Conservation (phyloP, 352 stramenopile species). For the Phytophthora crassamura region DNA sequence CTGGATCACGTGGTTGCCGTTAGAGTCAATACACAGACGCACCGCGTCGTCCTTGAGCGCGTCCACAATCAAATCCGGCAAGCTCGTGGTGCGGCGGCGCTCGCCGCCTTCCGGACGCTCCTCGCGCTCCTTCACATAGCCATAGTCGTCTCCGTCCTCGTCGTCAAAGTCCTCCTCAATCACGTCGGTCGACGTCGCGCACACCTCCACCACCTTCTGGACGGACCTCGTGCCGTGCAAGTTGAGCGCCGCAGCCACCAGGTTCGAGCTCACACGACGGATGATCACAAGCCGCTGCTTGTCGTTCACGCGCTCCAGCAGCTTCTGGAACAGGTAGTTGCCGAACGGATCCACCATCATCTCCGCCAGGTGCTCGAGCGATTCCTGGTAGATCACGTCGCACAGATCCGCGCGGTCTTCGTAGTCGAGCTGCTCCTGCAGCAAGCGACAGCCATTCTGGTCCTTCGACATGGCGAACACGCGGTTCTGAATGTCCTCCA, state of each 20-base stretch:
- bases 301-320: slow-evolving; percentile 94
- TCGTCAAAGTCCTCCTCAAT: slow-evolving; percentile 59
- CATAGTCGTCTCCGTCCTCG: slow-evolving; percentile 48
- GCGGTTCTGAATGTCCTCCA: slow-evolving; percentile 80
- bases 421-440: slow-evolving; percentile 97
- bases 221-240: slow-evolving; percentile 98
- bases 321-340: slow-evolving; percentile 99
- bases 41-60: slow-evolving; percentile 94
- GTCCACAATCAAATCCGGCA: slow-evolving; percentile 94
- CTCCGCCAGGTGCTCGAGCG: slow-evolving; percentile 95
- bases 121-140: slow-evolving; percentile 27
- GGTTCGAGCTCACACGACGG: slow-evolving; percentile 90
- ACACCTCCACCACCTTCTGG: slow-evolving; percentile 98
- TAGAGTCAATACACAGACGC: slow-evolving; percentile 97
- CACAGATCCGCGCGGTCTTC: slow-evolving; percentile 92
- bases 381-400: slow-evolving; percentile 97
- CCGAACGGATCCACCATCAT: slow-evolving; percentile 99
- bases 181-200: slow-evolving; percentile 80
- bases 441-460: slow-evolving; percentile 97
- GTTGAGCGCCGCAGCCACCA: slow-evolving; percentile 97
- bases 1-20: slow-evolving; percentile 98
- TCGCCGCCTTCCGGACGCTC: slow-evolving; percentile 26
- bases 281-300: slow-evolving; percentile 94
- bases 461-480: slow-evolving; percentile 94
- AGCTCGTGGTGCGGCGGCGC: slow-evolving; percentile 34